Evolutionary conservation across 257 asterid species (phyloP), one percentile per base, ranked within the genome.

Genomic region (Solanum chiquidenum): DNA sequence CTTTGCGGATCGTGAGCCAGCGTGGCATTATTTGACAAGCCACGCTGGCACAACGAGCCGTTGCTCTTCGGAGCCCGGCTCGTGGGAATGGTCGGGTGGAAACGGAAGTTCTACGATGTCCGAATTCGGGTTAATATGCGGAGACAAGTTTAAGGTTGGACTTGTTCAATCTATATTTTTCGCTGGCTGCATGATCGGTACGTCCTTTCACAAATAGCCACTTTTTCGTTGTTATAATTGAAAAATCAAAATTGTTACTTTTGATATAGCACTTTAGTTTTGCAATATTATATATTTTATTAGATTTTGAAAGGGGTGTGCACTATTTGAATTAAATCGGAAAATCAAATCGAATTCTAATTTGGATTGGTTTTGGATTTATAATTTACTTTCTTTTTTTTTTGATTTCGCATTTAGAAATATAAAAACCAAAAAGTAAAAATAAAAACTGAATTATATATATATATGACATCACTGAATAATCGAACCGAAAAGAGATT

Each of bases 141-240:
- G 93, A 8, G 91, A 92, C 90, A 96, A 95, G 71, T 96, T 90
- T 85, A 93, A 94, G 95, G 97, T 94, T 35, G 98, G 98, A 11
- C 75, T 96, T 86, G 99, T 94, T 35, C 97, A 95, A 52, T 92
- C 99, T 88, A 60, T 95, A 91, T 95, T 96, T 86, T 94, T 96
- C 87, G 94, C 91, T 33, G 99, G 99, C 71, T 93, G 98, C 91
- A 93, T 93, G 97, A 95, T 96, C 7, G 98, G 98, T 95, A 34
- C 72, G 91, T 91, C 4, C 10, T 5, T 66, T 52, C 62, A 52
- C 23, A 52, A 52, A 52, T 52, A 52, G 62, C 62, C n/a, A 2
- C n/a, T 52, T 52, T 52, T 18, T 2, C 18, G n/a, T 18, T 7
- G 4, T n/a, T 12, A 25, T 64, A 4, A 64, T 66, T 66, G 34